Conservation (phyloP, 441 rosid species). For the Viola pubescens region DNA sequence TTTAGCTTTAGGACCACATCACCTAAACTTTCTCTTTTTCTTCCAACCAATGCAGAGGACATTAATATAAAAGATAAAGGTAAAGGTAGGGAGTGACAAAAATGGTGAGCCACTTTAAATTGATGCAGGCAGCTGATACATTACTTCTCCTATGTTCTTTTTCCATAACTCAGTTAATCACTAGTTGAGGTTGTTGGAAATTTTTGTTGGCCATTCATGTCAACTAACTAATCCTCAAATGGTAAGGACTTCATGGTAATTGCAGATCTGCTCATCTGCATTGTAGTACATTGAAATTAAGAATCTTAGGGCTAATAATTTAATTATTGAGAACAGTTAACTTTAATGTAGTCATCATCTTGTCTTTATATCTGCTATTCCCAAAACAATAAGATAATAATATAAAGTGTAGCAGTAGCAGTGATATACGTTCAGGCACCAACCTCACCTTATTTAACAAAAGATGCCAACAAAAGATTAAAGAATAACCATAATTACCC, state of each 20-base stretch:
- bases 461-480: not conserved
- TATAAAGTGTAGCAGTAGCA: constrained; percentile 8
- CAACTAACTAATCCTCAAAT: not conserved
- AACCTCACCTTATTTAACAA: not conserved
- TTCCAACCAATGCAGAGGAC: not conserved
- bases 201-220: not conserved
- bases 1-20: constrained; percentile 1
- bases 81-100: not conserved
- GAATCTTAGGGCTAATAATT: constrained; percentile 8
- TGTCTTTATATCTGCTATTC: constrained; percentile 26
- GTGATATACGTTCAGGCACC: constrained; percentile 17
- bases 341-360: constrained; percentile 27
- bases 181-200: too few relatives aligned
- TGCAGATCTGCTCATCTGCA: not conserved
- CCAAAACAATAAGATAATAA: constrained; percentile 26
- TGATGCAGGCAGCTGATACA: not conserved
- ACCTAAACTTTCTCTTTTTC: not conserved
- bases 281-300: constrained; percentile 1
- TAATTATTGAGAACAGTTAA: constrained; percentile 25
- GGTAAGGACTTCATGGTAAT: constrained; percentile 22
- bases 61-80: too few relatives aligned
- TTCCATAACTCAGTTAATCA: not conserved
- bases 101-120: not conserved
- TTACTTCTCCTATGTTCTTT: not conserved
- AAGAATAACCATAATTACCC: constrained; percentile 4